Conservation (phyloP, 192 early-diverging fungal genomes). For the Haplosporangium gracile region DNA sequence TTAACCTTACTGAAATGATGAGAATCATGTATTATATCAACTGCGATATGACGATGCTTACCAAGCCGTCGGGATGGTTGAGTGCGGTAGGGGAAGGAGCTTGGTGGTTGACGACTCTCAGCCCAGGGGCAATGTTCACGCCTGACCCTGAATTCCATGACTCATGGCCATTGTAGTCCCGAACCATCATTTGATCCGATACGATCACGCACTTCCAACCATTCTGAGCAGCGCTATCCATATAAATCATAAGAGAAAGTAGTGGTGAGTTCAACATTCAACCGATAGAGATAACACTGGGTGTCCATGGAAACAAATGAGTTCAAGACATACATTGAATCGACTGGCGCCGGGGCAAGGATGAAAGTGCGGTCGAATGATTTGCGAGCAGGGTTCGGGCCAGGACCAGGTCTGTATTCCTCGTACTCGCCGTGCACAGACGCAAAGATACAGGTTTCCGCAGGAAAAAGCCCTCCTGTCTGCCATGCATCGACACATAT, state of each 20-base stretch:
- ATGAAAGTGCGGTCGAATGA: slow-evolving; percentile 66
- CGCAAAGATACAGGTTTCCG: slow-evolving; percentile 32
- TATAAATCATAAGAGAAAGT: not conserved
- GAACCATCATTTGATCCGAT: slow-evolving; percentile 32
- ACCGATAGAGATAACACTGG: no score
- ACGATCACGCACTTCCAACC: slow-evolving; percentile 46
- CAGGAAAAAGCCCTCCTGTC: slow-evolving; percentile 33
- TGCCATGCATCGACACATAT: slow-evolving; percentile 65
- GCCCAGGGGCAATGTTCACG: not conserved
- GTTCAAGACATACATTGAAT: slow-evolving; percentile 40
- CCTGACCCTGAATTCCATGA: slow-evolving; percentile 31
- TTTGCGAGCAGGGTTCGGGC: not conserved
- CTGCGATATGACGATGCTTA: not conserved
- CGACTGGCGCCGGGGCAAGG: slow-evolving; percentile 49
- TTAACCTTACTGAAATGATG: not conserved
- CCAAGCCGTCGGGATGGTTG: not conserved
- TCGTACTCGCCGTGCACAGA: slow-evolving; percentile 42
- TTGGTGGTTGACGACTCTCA: not conserved
- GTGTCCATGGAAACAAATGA: no score
- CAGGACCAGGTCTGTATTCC: slow-evolving; percentile 8
- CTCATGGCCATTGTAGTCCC: slow-evolving; percentile 31
- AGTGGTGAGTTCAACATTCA: not conserved
- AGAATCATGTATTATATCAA: not conserved
- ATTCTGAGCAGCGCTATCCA: slow-evolving; percentile 18
- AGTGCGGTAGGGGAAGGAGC: not conserved